Conservation (phyloP, 352 stramenopile species). For the Phytophthora sojae region DNA sequence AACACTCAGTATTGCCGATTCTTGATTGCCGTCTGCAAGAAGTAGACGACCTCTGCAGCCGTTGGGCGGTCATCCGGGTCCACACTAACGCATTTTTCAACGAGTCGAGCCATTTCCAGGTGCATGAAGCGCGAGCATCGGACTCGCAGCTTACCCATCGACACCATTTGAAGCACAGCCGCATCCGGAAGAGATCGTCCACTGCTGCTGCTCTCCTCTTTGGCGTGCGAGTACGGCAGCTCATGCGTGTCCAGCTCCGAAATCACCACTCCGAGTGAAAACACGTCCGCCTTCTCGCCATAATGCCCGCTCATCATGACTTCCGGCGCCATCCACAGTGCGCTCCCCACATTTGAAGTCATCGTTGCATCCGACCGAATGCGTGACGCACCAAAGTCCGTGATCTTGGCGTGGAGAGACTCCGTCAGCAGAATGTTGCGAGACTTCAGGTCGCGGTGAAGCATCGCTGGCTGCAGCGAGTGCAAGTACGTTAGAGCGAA, state of each 20-base stretch:
- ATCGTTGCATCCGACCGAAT: slow-evolving; percentile 37
- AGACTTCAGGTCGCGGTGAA: slow-evolving; percentile 74
- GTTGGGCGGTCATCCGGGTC: slow-evolving; percentile 26
- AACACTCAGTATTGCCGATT: slow-evolving; percentile 10
- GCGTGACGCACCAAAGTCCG: slow-evolving; percentile 57
- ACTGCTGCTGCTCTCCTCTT: slow-evolving; percentile 15
- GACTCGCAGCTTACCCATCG: slow-evolving; percentile 39
- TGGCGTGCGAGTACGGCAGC: slow-evolving; percentile 35
- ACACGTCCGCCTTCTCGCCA: slow-evolving; percentile 47
- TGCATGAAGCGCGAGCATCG: slow-evolving; percentile 34
- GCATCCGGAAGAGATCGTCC: slow-evolving; percentile 32
- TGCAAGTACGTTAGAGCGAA: slow-evolving; percentile 48
- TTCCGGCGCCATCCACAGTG: slow-evolving; percentile 53
- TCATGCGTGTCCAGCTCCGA: slow-evolving; percentile 45
- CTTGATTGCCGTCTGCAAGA: slow-evolving; percentile 27
- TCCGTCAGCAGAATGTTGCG: slow-evolving; percentile 66
- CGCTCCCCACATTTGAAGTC: slow-evolving; percentile 40
- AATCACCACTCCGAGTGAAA: slow-evolving; percentile 48
- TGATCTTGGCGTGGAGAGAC: slow-evolving; percentile 53
- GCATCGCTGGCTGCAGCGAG: slow-evolving; percentile 32
- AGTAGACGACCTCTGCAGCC: slow-evolving; percentile 41
- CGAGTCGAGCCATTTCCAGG: slow-evolving; percentile 14
- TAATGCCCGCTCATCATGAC: slow-evolving; percentile 42
- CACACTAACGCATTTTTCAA: slow-evolving; percentile 33
- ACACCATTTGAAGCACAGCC: slow-evolving; percentile 48